Evolutionary conservation across 116 monocot species (phyloP).

Genomic region (Posidonia oceanica): DNA sequence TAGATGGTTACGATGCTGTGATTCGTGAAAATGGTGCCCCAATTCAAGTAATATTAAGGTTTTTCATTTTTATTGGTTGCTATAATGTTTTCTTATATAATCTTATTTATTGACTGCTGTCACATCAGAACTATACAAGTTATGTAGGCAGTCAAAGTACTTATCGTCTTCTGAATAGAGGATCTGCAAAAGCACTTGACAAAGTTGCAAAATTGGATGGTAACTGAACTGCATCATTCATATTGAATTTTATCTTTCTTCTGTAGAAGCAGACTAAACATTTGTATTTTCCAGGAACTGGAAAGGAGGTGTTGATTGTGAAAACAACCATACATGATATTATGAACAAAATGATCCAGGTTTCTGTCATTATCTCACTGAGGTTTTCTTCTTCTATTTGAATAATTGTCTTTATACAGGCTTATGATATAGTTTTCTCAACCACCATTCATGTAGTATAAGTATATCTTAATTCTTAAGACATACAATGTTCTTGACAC

Average conservation of each 20-base stretch:
- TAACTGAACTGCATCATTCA: constrained; percentile 16
- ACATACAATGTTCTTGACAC: too few relatives aligned
- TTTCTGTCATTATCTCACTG: constrained; percentile 8
- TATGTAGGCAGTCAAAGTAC: constrained; percentile 86
- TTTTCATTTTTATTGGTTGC: not conserved
- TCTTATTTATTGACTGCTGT: not conserved
- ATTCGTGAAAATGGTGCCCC: constrained; percentile 98
- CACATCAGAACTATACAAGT: constrained; percentile 71
- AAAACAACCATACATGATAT: constrained; percentile 99
- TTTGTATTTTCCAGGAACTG: constrained; percentile 46
- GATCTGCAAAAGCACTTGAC: constrained; percentile 98
- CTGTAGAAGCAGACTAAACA: not conserved
- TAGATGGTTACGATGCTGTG: constrained; percentile 93
- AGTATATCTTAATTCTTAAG: too few relatives aligned
- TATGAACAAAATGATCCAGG: constrained; percentile 94
- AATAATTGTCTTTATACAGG: not conserved
- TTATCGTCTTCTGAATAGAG: constrained; percentile 97
- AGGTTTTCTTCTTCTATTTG: not conserved
- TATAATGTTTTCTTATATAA: constrained; percentile 3
- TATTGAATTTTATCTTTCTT: not conserved
- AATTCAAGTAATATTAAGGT: constrained; percentile 39
- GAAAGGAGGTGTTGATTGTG: constrained; percentile 72
- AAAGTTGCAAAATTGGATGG: constrained; percentile 97
- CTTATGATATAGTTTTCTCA: too few relatives aligned
- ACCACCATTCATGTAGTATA: too few relatives aligned